Evolutionary conservation across 768 basidiomycete species (phyloP).

Genomic region (Astraeus odoratus): DNA sequence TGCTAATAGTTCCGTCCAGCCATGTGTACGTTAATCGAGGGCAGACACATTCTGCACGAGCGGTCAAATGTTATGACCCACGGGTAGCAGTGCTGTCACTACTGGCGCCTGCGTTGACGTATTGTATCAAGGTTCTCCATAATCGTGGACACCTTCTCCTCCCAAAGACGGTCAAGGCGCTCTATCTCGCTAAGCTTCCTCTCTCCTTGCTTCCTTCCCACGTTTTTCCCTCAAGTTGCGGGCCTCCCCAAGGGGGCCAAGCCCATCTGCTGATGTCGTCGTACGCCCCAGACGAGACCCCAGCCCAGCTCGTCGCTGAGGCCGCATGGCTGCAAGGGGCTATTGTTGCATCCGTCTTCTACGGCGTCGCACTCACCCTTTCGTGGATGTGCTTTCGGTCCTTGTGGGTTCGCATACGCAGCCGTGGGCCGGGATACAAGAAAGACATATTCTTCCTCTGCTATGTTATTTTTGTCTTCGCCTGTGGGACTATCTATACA

Average conservation of each 20-base stretch:
- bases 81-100: too few relatives aligned
- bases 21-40: too few relatives aligned
- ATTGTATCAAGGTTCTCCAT: too few relatives aligned
- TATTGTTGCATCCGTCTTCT: slow-evolving; percentile 20
- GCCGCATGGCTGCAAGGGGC: slow-evolving; percentile 27
- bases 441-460: slow-evolving; percentile 22
- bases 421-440: slow-evolving; percentile 4
- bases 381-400: slow-evolving; percentile 21
- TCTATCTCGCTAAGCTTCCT: too few relatives aligned
- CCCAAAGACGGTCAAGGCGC: too few relatives aligned
- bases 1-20: too few relatives aligned
- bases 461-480: slow-evolving; percentile 25
- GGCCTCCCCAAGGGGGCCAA: neutral
- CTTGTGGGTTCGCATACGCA: slow-evolving; percentile 19
- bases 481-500: slow-evolving; percentile 22
- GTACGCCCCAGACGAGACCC: slow-evolving; percentile 9
- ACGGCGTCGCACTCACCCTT: slow-evolving; percentile 23
- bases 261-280: slow-evolving; percentile 12
- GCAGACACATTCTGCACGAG: too few relatives aligned
- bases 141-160: too few relatives aligned
- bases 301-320: slow-evolving; percentile 15
- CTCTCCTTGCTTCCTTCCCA: slow-evolving; percentile 3
- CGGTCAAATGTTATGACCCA: too few relatives aligned
- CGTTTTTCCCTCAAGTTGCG: slow-evolving; percentile 4
- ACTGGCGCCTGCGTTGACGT: too few relatives aligned